Percentiles rank a stretch among this genome's conserved stretches.
Evolutionary conservation across 129 eudicot species (phyloP).

Genomic region (Scalesia atractyloides): DNA sequence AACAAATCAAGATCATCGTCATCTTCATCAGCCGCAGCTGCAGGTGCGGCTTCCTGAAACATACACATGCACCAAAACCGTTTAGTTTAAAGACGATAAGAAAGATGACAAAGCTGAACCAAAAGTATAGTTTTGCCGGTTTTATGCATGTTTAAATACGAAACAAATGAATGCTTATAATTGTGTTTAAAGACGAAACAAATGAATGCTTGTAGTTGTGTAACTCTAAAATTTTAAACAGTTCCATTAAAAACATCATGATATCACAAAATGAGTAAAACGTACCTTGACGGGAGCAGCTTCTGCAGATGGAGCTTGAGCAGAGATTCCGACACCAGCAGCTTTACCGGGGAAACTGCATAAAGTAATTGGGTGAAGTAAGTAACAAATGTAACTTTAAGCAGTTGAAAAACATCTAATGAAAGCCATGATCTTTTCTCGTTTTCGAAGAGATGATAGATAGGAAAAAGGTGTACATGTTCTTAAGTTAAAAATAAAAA

Average conservation of each 20-base stretch:
- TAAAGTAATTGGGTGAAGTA: neutral
- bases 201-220: too few relatives aligned
- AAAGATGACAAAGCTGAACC: neutral
- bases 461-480: neutral
- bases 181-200: too few relatives aligned
- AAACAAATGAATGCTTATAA: too few relatives aligned
- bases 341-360: conserved; percentile 84
- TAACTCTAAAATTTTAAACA: too few relatives aligned
- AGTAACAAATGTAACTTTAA: neutral
- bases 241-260: neutral
- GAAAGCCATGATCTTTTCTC: neutral
- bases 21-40: conserved; percentile 59
- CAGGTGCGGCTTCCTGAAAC: conserved; percentile 59
- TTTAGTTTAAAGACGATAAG: neutral
- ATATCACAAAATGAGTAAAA: neutral
- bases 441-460: neutral
- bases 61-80: conserved; percentile 6
- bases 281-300: conserved; percentile 55
- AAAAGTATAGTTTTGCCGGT: neutral
- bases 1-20: conserved; percentile 95
- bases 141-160: neutral
- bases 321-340: conserved; percentile 58
- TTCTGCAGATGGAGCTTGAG: conserved; percentile 50
- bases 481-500: neutral
- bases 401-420: neutral